phyloP scores from a whole-genome alignment of 345 rosid genomes.

The Iberis pinnata region DNA sequence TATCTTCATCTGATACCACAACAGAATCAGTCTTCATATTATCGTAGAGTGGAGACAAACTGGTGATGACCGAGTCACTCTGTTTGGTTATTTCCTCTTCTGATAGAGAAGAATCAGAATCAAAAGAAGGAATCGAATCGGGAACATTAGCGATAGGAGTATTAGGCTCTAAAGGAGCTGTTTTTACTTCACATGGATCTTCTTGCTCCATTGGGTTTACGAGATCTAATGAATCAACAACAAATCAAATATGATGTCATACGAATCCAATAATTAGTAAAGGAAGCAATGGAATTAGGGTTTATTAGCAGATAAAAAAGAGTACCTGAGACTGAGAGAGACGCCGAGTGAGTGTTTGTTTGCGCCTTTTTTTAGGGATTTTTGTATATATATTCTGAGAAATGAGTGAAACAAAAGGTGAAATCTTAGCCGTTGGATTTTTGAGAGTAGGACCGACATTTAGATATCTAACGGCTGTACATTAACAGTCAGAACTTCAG shows the following conservation, averaged over 20 bases:
- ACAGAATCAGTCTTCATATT: constrained; percentile 9
- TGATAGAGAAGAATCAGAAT: constrained; percentile 21
- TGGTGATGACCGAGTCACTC: background rate
- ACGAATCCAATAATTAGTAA: too few species aligned
- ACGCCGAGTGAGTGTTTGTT: too few species aligned
- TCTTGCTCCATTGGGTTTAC: constrained; percentile 19
- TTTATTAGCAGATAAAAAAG: too few species aligned
- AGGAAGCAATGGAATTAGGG: too few species aligned
- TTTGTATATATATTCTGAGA: too few species aligned
- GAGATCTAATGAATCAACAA: constrained; percentile 15
- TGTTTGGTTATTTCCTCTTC: constrained; percentile 13
- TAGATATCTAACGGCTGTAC: too few species aligned
- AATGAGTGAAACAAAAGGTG: too few species aligned
- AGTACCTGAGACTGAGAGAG: too few species aligned
- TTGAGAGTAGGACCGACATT: too few species aligned
- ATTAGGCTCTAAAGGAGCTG: constrained; percentile 13
- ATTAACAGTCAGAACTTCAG: too few species aligned
- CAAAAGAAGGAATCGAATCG: background rate
- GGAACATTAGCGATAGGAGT: constrained; percentile 12
- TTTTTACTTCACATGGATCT: constrained; percentile 10
- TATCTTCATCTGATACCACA: constrained; percentile 26
- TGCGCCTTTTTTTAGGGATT: too few species aligned
- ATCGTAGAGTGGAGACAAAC: constrained; percentile 9
- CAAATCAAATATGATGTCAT: background rate
- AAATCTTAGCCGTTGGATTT: too few species aligned